A percentile compares a stretch with the other conserved stretches of the same genome.
Conservation (phyloP, 306 rosid genomes). For the Purshia tridentata region DNA sequence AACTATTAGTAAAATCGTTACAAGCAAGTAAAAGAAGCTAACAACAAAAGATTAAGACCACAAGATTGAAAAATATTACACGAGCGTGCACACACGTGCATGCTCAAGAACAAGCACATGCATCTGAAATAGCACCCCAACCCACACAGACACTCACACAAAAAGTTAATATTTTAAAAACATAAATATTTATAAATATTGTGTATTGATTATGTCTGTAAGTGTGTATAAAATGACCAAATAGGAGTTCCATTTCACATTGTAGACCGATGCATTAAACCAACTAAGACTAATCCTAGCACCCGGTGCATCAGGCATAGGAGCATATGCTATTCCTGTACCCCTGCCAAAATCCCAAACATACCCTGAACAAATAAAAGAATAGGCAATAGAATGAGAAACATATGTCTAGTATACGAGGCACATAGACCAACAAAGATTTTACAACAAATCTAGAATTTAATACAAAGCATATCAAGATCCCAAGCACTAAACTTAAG, state of each 20-base stretch:
- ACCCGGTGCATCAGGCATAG: background rate
- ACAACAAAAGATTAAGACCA: too few species aligned
- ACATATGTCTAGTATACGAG: background rate
- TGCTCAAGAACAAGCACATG: background rate
- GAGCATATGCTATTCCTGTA: background rate
- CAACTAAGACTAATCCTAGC: background rate
- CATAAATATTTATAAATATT: background rate
- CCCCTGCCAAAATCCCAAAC: too few species aligned
- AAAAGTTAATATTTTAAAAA: background rate
- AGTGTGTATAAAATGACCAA: background rate
- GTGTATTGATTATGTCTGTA: background rate
- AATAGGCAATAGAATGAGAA: background rate
- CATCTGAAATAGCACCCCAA: background rate
- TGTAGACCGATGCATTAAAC: background rate
- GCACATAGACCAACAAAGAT: background rate
- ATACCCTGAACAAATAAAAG: too few species aligned
- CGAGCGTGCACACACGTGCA: background rate
- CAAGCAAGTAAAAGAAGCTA: too few species aligned
- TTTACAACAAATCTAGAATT: background rate
- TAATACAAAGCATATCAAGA: background rate
- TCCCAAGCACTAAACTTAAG: background rate
- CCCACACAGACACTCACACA: background rate
- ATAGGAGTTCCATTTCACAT: background rate
- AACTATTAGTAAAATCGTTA: background rate
- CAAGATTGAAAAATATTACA: too few species aligned